phyloP scores from a whole-genome alignment of 1,139 yeast species.

The Saccharomyces hybrid region DNA sequence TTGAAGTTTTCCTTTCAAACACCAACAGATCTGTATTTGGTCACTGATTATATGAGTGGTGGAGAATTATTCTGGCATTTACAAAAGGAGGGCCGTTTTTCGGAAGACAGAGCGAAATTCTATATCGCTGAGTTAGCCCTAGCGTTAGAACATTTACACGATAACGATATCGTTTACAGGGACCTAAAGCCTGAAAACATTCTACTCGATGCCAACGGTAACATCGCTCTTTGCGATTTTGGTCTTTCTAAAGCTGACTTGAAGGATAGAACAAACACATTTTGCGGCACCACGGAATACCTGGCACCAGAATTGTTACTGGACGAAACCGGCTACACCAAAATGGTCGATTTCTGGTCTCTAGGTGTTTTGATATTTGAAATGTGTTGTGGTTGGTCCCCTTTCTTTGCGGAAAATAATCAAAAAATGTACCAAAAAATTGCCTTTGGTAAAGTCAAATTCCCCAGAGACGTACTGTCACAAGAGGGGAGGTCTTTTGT shows the following conservation, averaged over 20 bases:
- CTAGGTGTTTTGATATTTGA: constrained; percentile 74
- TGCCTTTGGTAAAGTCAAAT: constrained; percentile 94
- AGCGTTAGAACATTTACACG: constrained; percentile 87
- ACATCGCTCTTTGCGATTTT: constrained; percentile 92
- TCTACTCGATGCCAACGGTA: constrained; percentile 90
- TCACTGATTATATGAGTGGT: constrained; percentile 96
- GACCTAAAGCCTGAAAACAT: constrained; percentile 94
- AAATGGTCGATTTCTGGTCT: constrained; percentile 85
- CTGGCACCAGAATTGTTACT: constrained; percentile 73
- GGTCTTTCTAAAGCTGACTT: constrained; percentile 92
- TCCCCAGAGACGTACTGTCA: constrained; percentile 89
- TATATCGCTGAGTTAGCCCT: constrained; percentile 91
- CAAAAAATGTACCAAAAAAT: constrained; percentile 98
- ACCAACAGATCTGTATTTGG: constrained; percentile 80
- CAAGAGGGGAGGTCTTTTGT: constrained; percentile 91
- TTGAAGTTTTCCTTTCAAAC: constrained; percentile 94
- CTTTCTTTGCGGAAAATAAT: constrained; percentile 92
- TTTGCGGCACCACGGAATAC: constrained; percentile 95
- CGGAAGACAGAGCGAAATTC: constrained; percentile 89
- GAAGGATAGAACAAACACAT: constrained; percentile 91
- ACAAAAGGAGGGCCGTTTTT: constrained; percentile 89
- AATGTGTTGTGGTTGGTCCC: constrained; percentile 99
- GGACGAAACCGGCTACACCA: constrained; percentile 78
- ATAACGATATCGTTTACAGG: constrained; percentile 86
- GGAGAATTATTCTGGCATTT: constrained; percentile 97